These are phyloP conservation scores for Neobulgaria alba DNA, from an alignment of 2,329 filamentous ascomycete species.

Conservation along the genomic window DNA sequence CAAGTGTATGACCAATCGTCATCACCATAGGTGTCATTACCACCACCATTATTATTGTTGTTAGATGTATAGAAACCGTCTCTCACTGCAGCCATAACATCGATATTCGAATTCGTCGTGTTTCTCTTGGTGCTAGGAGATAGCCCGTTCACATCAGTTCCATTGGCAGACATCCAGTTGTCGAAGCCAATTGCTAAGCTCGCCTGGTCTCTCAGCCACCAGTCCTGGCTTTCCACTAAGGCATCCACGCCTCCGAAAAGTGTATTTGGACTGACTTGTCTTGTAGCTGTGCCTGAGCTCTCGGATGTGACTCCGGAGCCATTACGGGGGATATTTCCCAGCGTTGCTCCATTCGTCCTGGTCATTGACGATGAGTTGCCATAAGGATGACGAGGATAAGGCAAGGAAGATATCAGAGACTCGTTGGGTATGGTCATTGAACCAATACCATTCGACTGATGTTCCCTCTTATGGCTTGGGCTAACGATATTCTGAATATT, in stretches of 20 bases:
- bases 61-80: constrained; percentile 9
- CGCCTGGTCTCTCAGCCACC: constrained; percentile 55
- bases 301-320: constrained; percentile 15
- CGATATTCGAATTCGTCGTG: not conserved
- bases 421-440: constrained; percentile 13
- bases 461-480: not conserved
- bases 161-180: constrained; percentile 43
- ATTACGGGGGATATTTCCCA: constrained; percentile 8
- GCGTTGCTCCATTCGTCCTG: constrained; percentile 7
- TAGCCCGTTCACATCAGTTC: constrained; percentile 3
- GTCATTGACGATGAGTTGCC: constrained; percentile 7
- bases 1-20: constrained; percentile 3
- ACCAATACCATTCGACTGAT: constrained; percentile 4
- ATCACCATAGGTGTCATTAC: constrained; percentile 1
- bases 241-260: constrained; percentile 53
- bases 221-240: constrained; percentile 55
- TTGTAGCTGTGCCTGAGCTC: constrained; percentile 10
- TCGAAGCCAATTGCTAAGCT: constrained; percentile 53
- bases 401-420: constrained; percentile 14
- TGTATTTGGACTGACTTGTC: constrained; percentile 37
- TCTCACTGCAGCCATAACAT: constrained; percentile 7
- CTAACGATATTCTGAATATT: constrained; percentile 4
- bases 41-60: not conserved
- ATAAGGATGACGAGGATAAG: constrained; percentile 13
- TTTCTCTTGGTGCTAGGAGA: not conserved